Percentiles rank a stretch among this genome's conserved stretches.
These are phyloP conservation scores for Dipodascus albidus DNA, from an alignment of 805 yeast species.

Conservation along the genomic window DNA sequence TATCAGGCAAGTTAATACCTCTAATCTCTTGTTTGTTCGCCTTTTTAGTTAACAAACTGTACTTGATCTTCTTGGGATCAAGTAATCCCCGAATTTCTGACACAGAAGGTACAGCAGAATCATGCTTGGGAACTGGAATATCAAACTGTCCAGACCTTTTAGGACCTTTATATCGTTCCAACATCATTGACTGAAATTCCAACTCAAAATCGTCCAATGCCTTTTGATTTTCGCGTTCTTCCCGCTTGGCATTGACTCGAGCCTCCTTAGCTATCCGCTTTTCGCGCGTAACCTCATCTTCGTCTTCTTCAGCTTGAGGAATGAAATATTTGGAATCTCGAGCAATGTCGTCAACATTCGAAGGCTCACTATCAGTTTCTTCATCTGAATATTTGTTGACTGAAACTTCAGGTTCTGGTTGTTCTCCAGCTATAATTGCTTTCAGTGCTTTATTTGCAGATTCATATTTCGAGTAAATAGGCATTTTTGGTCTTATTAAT, in stretches of 20 bases:
- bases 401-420: conserved; percentile 14
- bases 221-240: conserved; percentile 30
- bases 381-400: conserved; percentile 15
- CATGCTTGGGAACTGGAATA: conserved; percentile 19
- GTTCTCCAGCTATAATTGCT: conserved; percentile 23
- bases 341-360: neutral
- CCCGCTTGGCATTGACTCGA: conserved; percentile 17
- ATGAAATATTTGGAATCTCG: neutral
- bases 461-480: conserved; percentile 27
- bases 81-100: neutral
- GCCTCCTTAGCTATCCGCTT: conserved; percentile 28
- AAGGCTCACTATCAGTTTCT: conserved; percentile 15
- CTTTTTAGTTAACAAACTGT: conserved; percentile 43
- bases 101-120: neutral
- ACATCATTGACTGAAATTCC: conserved; percentile 42
- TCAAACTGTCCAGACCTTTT: conserved; percentile 19
- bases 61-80: conserved; percentile 21
- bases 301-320: conserved; percentile 11
- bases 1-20: conserved; percentile 39
- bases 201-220: conserved; percentile 43
- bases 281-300: conserved; percentile 25
- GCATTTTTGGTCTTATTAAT: conserved; percentile 24
- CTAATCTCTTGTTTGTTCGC: conserved; percentile 38
- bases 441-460: conserved; percentile 35
- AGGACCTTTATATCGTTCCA: conserved; percentile 35